phyloP scores from a whole-genome alignment of 1,284 basidiomycete species.

The Meripilus lineatus region DNA sequence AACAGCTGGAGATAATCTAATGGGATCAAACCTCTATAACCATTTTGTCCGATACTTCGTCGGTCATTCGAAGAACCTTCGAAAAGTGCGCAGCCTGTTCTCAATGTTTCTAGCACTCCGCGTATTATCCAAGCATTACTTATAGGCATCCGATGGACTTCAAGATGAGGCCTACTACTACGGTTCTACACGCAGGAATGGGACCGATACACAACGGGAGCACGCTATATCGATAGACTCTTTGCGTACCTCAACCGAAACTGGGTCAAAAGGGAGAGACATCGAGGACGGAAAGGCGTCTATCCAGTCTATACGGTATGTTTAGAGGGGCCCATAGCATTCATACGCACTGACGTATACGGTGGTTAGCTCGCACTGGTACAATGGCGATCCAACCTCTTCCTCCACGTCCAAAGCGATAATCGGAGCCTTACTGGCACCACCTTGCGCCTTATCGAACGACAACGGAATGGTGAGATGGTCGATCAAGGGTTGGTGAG shows the following conservation, averaged over 20 bases:
- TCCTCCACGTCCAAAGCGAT: constrained; percentile 81
- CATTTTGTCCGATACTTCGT: constrained; percentile 85
- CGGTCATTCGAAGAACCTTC: constrained; percentile 65
- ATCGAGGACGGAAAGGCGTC: constrained; percentile 94
- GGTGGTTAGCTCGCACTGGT: constrained; percentile 84
- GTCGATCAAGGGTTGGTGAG: constrained; percentile 95
- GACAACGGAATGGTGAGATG: constrained; percentile 91
- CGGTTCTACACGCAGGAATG: constrained; percentile 92
- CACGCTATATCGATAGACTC: constrained; percentile 92
- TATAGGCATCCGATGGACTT: constrained; percentile 73
- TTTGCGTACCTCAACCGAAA: constrained; percentile 98
- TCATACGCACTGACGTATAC: constrained; percentile 3
- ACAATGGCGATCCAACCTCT: constrained; percentile 94
- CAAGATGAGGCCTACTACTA: constrained; percentile 85
- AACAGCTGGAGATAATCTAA: constrained; percentile 86
- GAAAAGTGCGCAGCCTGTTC: constrained; percentile 66
- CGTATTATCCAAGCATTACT: no score
- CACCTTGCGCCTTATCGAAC: constrained; percentile 85
- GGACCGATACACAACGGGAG: constrained; percentile 95
- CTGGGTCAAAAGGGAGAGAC: constrained; percentile 98
- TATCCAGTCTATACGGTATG: constrained; percentile 95
- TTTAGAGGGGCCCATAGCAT: no score
- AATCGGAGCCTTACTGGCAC: constrained; percentile 83
- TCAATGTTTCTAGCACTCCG: no score
- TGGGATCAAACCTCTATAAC: constrained; percentile 93